Conservation (phyloP, 345 rosid species). For the Eucalyptus regnans region DNA sequence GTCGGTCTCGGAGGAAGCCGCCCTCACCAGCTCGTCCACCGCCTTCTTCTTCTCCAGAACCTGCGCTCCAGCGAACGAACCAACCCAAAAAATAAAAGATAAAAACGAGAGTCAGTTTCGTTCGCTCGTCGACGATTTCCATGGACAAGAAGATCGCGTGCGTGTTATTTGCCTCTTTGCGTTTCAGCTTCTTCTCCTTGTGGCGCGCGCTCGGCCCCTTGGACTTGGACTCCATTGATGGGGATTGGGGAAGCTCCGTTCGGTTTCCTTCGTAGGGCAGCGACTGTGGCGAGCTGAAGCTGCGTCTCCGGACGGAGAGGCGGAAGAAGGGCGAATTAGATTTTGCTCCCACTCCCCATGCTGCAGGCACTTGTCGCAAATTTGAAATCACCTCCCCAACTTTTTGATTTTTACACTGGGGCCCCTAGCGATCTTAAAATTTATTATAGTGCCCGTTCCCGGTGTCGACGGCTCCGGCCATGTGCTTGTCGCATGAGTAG, state of each 20-base stretch:
- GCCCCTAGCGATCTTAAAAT: neutral
- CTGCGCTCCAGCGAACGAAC: constrained; percentile 6
- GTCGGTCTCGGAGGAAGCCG: constrained; percentile 49
- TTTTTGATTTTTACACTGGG: neutral
- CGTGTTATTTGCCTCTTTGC: constrained; percentile 2
- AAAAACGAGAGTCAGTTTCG: neutral
- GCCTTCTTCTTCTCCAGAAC: constrained; percentile 61
- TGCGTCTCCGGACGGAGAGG: neutral
- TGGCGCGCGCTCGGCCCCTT: neutral
- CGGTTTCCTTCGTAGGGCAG: neutral
- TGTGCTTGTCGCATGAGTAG: neutral
- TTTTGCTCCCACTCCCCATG: neutral
- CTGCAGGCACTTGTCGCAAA: neutral
- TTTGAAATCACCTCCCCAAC: neutral
- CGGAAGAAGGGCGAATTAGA: neutral
- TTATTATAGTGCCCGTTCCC: neutral
- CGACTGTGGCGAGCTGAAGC: neutral
- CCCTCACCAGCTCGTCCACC: constrained; percentile 34
- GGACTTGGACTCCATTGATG: neutral
- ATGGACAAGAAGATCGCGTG: neutral
- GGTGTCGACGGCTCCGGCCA: neutral
- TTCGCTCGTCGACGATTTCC: neutral
- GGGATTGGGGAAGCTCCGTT: neutral
- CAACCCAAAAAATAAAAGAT: neutral
- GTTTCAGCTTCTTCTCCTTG: constrained; percentile 31